Base-by-base conservation (phyloP, 441 rosid species). In the Manihot esculenta region DNA sequence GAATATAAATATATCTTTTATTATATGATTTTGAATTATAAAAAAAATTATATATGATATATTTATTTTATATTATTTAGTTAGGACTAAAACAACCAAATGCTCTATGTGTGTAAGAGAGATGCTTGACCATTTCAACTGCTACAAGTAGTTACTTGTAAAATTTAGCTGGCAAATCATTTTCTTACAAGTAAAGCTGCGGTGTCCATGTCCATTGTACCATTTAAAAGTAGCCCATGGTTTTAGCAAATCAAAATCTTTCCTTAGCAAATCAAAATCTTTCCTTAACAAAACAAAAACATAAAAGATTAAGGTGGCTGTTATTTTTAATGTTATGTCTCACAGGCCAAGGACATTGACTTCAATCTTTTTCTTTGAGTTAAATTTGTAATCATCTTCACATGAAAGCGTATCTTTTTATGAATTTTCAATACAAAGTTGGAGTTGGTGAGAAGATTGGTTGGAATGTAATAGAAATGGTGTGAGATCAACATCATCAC, bases 91-190 rank as follows among this genome's bases (percentile, higher is more conserved):
- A n/a, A n/a, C n/a, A n/a, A n/a, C n/a, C n/a, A n/a, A n/a, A n/a
- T n/a, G n/a, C n/a, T n/a, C n/a, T n/a, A n/a, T n/a, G n/a, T n/a
- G n/a, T n/a, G n/a, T n/a, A n/a, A n/a, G n/a, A n/a, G n/a, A n/a
- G n/a, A n/a, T n/a, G 35, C 35, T 30, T 30, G 35, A 30, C 35
- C 35, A 30, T 30, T 2, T 30, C 35, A 30, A 4, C 35, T 1
- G 4, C 35, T 30, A 30, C 35, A 30, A 30, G 35, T 4, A 30
- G 35, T 30, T 30, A n/a, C n/a, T n/a, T n/a, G 35, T 30, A 30
- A 44, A 35, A 77, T 53, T 54, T 70, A 57, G 78, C 50, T 71
- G 69, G 76, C 69, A 72, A 21, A 69, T 75, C 72, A 51, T 54
- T 38, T 72, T 79, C 72, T 69, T 20, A 47, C 14, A 15, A 35